phyloP scores from a whole-genome alignment of 495 filamentous ascomycete genomes.

The Aspergillus steynii region DNA sequence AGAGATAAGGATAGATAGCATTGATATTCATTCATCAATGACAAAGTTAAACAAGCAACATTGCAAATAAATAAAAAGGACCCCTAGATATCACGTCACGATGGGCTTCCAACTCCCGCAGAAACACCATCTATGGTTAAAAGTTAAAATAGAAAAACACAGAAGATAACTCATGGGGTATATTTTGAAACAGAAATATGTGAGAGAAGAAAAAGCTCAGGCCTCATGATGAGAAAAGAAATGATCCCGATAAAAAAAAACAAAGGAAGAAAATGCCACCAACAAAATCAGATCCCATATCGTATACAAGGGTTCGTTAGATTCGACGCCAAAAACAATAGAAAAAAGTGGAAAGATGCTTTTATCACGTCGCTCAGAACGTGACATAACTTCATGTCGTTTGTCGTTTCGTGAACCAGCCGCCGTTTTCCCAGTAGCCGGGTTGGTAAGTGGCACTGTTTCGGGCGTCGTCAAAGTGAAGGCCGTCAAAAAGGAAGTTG shows the following conservation, averaged over 20 bases:
- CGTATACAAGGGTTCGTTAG: background rate
- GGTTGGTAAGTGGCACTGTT: slow-evolving; percentile 53
- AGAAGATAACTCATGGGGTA: background rate
- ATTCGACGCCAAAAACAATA: background rate
- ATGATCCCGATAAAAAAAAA: background rate
- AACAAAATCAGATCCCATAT: background rate
- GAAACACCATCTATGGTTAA: too few relatives aligned
- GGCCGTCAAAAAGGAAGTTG: slow-evolving; percentile 56
- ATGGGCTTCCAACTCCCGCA: too few relatives aligned
- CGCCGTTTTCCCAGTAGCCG: slow-evolving; percentile 69
- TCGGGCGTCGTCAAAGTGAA: slow-evolving; percentile 50
- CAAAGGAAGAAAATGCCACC: background rate
- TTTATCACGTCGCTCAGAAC: background rate
- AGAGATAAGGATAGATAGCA: too few relatives aligned
- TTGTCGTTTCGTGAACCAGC: slow-evolving; percentile 54
- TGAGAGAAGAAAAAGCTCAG: background rate
- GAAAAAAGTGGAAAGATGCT: background rate
- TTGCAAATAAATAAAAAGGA: too few relatives aligned
- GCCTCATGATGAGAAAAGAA: too few relatives aligned
- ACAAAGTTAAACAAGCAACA: too few relatives aligned
- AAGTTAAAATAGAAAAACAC: too few relatives aligned
- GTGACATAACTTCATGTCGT: background rate
- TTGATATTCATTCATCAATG: too few relatives aligned
- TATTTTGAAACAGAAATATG: background rate
- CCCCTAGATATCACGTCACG: too few relatives aligned